Percentiles rank a stretch among this genome's conserved stretches.
Evolutionary conservation across 768 basidiomycete genomes (phyloP).

Genomic region (Tubosaeta sp.): DNA sequence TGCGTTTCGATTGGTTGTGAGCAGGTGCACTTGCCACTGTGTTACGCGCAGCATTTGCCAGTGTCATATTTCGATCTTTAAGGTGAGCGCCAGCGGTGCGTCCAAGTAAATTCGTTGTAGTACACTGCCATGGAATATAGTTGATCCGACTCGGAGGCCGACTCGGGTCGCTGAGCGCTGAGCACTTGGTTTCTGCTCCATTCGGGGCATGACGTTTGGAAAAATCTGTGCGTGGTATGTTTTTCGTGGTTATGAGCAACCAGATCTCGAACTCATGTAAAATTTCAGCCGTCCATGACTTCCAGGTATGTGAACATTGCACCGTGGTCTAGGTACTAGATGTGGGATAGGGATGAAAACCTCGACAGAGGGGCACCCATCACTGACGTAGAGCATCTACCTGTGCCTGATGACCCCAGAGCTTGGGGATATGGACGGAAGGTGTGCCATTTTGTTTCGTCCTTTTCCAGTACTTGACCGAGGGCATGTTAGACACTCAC

Average conservation of each 20-base stretch:
- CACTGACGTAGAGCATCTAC: conserved; percentile 34
- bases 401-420: conserved; percentile 58
- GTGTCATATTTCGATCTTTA: too few species aligned
- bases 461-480: not conserved
- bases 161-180: too few species aligned
- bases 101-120: too few species aligned
- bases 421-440: conserved; percentile 54
- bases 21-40: too few species aligned
- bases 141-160: too few species aligned
- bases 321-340: not conserved
- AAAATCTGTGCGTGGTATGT: not conserved
- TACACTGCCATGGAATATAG: too few species aligned
- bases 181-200: too few species aligned
- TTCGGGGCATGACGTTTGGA: not conserved
- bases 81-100: too few species aligned
- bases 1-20: too few species aligned
- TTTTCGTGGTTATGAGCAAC: conserved; percentile 4
- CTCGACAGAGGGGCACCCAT: not conserved
- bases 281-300: conserved; percentile 6
- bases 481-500: conserved; percentile 18
- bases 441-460: conserved; percentile 30
- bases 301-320: conserved; percentile 5
- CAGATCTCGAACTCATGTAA: not conserved
- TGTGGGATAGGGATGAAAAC: not conserved
- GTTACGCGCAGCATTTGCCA: too few species aligned